Conservation (phyloP, 2,329 filamentous ascomycete species). For the Beauveria varroae region DNA sequence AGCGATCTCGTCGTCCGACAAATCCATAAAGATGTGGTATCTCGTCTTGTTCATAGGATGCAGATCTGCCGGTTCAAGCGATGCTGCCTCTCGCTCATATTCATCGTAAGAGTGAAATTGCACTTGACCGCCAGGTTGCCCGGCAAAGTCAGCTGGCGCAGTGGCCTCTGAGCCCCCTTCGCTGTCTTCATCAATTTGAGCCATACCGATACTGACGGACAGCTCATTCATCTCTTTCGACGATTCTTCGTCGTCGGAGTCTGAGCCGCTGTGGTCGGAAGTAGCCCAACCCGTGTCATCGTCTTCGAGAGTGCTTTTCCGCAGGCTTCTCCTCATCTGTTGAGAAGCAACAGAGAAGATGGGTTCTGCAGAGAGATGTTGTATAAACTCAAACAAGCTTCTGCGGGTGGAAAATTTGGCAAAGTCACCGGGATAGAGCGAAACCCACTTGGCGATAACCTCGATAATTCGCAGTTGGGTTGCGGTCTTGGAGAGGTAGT, state of each 20-base stretch:
- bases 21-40: conserved; percentile 86
- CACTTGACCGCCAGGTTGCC: conserved; percentile 38
- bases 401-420: conserved; percentile 67
- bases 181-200: conserved; percentile 41
- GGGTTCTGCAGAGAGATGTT: conserved; percentile 64
- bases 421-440: conserved; percentile 87
- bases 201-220: conserved; percentile 35
- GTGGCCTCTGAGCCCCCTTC: conserved; percentile 35
- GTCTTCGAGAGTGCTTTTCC: conserved; percentile 66
- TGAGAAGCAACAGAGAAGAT: conserved; percentile 80
- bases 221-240: conserved; percentile 33
- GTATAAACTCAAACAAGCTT: conserved; percentile 67
- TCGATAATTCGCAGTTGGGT: conserved; percentile 78
- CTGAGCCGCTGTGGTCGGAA: conserved; percentile 51
- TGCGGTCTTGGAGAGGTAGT: conserved; percentile 69
- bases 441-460: conserved; percentile 82
- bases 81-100: conserved; percentile 70
- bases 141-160: conserved; percentile 27
- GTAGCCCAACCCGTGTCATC: conserved; percentile 93
- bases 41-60: conserved; percentile 73
- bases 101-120: conserved; percentile 64
- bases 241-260: conserved; percentile 26
- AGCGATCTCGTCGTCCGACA: conserved; percentile 76
- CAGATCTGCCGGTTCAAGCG: conserved; percentile 61
- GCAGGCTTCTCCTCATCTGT: conserved; percentile 75